These are phyloP conservation scores for Debaryomyces nepalensis DNA, from an alignment of 1,139 yeast genomes.

Conservation along the genomic window DNA sequence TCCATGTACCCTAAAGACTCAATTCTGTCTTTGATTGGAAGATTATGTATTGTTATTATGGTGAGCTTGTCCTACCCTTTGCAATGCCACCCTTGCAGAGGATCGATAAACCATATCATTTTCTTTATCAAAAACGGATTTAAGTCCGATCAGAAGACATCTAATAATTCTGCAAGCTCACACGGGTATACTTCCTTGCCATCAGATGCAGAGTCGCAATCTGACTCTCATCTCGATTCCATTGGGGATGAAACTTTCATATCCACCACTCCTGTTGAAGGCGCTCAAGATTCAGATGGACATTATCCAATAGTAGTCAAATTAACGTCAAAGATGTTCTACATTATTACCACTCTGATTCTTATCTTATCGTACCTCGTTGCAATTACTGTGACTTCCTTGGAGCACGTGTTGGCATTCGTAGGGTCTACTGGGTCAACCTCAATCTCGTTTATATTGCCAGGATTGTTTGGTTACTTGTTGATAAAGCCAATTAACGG, in stretches of 20 bases:
- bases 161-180: conserved; percentile 2
- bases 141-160: conserved; percentile 21
- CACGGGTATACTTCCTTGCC: conserved; percentile 24
- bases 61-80: conserved; percentile 73
- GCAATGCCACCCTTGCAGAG: conserved; percentile 81
- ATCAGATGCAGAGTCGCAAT: conserved; percentile 28
- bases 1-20: conserved; percentile 68
- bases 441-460: conserved; percentile 87
- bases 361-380: conserved; percentile 66
- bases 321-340: conserved; percentile 55
- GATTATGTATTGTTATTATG: conserved; percentile 70
- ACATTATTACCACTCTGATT: conserved; percentile 67
- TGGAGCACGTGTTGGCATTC: conserved; percentile 85
- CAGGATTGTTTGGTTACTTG: conserved; percentile 85
- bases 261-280: conserved; percentile 55
- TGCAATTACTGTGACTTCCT: conserved; percentile 77
- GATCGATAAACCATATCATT: conserved; percentile 70
- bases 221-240: conserved; percentile 15
- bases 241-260: conserved; percentile 42
- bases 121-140: conserved; percentile 50
- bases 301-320: conserved; percentile 58
- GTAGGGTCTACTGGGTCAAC: conserved; percentile 97
- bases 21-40: conserved; percentile 63
- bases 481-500: conserved; percentile 55
- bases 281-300: conserved; percentile 54